These are phyloP conservation scores for Rhynchospora breviuscula DNA, from an alignment of 176 grass and related monocot genomes.

Conservation along the genomic window DNA sequence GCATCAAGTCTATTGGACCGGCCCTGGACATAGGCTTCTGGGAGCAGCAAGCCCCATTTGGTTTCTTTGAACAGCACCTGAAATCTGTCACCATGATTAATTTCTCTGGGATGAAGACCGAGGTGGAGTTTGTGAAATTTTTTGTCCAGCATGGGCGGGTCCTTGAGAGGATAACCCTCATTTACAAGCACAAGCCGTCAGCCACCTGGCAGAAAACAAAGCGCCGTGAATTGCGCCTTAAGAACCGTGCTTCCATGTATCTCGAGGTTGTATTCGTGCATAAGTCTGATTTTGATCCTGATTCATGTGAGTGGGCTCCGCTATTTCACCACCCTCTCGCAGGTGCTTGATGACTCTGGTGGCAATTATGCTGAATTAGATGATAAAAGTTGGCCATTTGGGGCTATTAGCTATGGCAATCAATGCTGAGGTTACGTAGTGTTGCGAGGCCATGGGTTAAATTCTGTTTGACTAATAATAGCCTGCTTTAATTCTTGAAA, in stretches of 20 bases:
- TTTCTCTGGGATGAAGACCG: constrained; percentile 11
- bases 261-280: background rate
- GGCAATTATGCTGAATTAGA: background rate
- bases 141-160: constrained; percentile 2
- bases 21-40: background rate
- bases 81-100: constrained; percentile 15
- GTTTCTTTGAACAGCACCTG: background rate
- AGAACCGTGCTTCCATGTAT: background rate
- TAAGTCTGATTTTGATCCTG: background rate
- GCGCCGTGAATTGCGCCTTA: constrained; percentile 1
- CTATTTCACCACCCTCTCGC: background rate
- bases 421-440: background rate
- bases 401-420: background rate
- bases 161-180: constrained; percentile 12
- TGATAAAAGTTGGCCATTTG: background rate
- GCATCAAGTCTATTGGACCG: constrained; percentile 8
- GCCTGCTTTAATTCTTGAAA: background rate
- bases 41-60: constrained; percentile 1
- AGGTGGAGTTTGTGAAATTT: constrained; percentile 27
- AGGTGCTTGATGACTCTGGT: background rate
- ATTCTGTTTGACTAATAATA: constrained; percentile 2
- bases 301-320: constrained; percentile 8
- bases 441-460: background rate
- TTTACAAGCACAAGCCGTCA: constrained; percentile 19
- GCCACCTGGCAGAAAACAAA: constrained; percentile 11